Evolutionary conservation across 805 yeast genomes (phyloP).

Genomic region (Metschnikowia similis): DNA sequence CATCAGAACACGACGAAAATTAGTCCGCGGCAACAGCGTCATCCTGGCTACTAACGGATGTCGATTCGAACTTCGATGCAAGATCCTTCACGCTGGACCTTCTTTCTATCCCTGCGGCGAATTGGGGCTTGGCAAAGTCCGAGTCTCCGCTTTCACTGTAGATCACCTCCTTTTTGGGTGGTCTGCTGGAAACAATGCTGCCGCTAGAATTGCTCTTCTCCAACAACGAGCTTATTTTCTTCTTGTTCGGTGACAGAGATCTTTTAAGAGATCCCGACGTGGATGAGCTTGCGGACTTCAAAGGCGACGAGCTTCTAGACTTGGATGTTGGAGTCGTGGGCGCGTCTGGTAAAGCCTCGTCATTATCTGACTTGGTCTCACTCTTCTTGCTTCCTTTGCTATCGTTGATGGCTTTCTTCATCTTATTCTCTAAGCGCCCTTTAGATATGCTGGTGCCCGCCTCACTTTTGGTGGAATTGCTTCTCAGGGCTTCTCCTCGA

Average conservation of each 20-base stretch:
- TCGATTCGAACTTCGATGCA: conserved; percentile 24
- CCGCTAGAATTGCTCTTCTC: background rate
- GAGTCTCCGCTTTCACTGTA: conserved; percentile 9
- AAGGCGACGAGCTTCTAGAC: conserved; percentile 11
- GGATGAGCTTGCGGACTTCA: conserved; percentile 6
- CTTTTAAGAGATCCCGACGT: conserved; percentile 24
- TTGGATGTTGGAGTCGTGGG: conserved; percentile 21
- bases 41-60: background rate
- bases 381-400: background rate
- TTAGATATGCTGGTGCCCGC: background rate
- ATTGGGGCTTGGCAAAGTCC: conserved; percentile 28
- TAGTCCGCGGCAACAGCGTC: background rate
- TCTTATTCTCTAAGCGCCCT: conserved; percentile 9
- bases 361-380: background rate
- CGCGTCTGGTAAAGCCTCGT: conserved; percentile 7
- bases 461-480: conserved; percentile 4
- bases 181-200: conserved; percentile 22
- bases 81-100: conserved; percentile 32
- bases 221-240: conserved; percentile 16
- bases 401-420: conserved; percentile 8
- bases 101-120: conserved; percentile 23
- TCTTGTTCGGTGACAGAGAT: conserved; percentile 39
- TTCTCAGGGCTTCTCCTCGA: conserved; percentile 1
- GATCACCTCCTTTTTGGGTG: conserved; percentile 25
- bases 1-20: background rate